Conservation (phyloP, 2,329 filamentous ascomycete genomes). For the Fusarium acutatum region DNA sequence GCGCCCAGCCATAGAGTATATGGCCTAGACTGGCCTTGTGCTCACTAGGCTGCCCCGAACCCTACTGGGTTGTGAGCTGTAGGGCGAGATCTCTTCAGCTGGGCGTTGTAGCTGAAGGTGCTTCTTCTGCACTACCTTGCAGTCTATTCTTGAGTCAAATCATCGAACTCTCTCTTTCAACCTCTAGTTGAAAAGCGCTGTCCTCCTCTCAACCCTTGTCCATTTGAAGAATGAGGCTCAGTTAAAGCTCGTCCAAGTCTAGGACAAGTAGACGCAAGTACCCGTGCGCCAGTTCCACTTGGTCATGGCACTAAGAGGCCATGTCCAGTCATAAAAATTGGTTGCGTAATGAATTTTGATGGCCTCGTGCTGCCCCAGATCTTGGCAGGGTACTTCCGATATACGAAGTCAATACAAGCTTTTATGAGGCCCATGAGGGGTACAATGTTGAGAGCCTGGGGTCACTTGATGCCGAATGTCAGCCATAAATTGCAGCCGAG, state of each 20-base stretch:
- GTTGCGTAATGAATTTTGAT: constrained; percentile 32
- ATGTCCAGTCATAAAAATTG: constrained; percentile 20
- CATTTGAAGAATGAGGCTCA: constrained; percentile 24
- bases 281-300: constrained; percentile 23
- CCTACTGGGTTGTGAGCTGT: neutral
- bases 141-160: neutral
- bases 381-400: constrained; percentile 29
- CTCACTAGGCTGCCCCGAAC: constrained; percentile 19
- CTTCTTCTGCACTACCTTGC: neutral
- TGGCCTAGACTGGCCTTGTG: constrained; percentile 12
- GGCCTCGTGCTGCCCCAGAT: constrained; percentile 36
- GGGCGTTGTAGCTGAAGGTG: neutral
- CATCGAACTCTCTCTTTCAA: neutral
- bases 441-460: neutral
- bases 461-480: neutral
- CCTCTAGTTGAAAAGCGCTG: neutral
- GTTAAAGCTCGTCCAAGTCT: constrained; percentile 9
- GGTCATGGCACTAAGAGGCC: constrained; percentile 5
- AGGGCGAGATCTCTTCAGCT: neutral
- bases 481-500: neutral
- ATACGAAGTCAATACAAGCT: constrained; percentile 34
- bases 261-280: constrained; percentile 32
- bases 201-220: neutral
- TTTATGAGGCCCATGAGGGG: constrained; percentile 7
- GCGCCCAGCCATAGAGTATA: constrained; percentile 3